These are phyloP conservation scores for Auxenochlorella protothecoides DNA, from an alignment of 139 green algal species.

Conservation along the genomic window DNA sequence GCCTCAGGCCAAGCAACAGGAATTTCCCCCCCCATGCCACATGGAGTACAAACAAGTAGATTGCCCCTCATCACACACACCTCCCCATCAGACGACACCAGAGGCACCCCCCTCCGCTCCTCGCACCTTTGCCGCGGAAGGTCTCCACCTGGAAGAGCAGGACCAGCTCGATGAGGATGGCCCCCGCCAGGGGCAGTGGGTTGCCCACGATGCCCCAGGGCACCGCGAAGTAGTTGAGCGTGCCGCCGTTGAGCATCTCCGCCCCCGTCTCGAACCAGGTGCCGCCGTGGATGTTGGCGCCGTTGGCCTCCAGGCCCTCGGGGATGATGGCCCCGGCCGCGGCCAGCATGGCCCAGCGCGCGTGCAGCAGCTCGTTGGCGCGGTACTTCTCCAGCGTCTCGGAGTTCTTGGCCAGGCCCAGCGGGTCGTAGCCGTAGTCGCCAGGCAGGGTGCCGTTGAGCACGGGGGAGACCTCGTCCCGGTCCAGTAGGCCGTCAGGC, in stretches of 20 bases:
- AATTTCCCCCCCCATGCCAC: no score
- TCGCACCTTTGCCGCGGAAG: slow-evolving; percentile 44
- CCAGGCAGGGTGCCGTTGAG: slow-evolving; percentile 79
- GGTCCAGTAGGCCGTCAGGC: slow-evolving; percentile 72
- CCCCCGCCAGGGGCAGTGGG: slow-evolving; percentile 75
- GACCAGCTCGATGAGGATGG: slow-evolving; percentile 65
- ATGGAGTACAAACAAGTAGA: no score
- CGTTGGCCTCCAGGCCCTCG: slow-evolving; percentile 85
- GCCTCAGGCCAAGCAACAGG: no score
- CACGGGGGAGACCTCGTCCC: slow-evolving; percentile 67
- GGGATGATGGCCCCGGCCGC: slow-evolving; percentile 91
- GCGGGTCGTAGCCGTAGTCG: slow-evolving; percentile 88
- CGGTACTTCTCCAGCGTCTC: slow-evolving; percentile 80
- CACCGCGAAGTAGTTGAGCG: slow-evolving; percentile 91
- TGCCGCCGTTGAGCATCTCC: slow-evolving; percentile 86
- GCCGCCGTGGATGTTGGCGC: slow-evolving; percentile 70
- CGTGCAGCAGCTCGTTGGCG: slow-evolving; percentile 86
- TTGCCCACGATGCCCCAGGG: slow-evolving; percentile 78
- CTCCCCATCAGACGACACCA: no score
- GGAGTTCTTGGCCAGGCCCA: slow-evolving; percentile 81
- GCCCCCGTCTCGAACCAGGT: slow-evolving; percentile 91
- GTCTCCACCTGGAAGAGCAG: slow-evolving; percentile 85
- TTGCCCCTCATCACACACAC: no score
- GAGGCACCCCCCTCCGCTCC: not conserved
- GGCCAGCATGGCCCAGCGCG: slow-evolving; percentile 94